Base-by-base conservation (phyloP, 768 basidiomycete genomes). In the Lepiota subincarnata region DNA sequence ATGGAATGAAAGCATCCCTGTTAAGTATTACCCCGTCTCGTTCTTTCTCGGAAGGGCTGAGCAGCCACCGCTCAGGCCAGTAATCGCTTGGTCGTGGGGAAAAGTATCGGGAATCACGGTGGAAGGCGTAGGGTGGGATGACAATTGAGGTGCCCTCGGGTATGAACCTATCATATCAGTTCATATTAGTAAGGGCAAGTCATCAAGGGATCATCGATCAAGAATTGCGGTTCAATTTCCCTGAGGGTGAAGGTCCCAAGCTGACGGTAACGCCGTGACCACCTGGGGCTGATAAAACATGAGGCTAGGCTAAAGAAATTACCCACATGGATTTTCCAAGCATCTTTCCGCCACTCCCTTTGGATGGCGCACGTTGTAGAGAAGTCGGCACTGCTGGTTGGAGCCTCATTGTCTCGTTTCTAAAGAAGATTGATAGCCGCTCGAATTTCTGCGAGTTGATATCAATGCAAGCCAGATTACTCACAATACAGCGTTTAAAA, bases 51-150 rank as follows among this genome's bases (percentile, higher is more conserved):
- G 22, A 35, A 11, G 47, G 44, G 19, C 55, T 48, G 1, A 59
- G 20, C 4, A 72, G 51, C 73, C 73, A 75, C 28, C 73, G 59
- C 51, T 74, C 72, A 0, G 72, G 74, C 55, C 67, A 61, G 56
- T 73, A 74, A 4, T 55, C 57, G 14, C 72, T 67, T 2, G 72
- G 68, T 12, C 58, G 48, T 1, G 73, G 69, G 19, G 66, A 70
- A 57, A 76, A 73, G 59, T 74, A 72, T 18, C 62, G 55, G 13
- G 69, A 60, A 48, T 70, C 66, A 6, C 69, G 65, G 19, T 75
- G 73, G 7, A 75, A 55, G 12, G 65, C 56, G 53, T 70, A 74
- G 1, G 70, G 67, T 31, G 70, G 67, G 10, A 74, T 60, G 14
- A 63, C 59, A 14, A 69, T 62, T 13, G 67, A 66, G 0, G 72